Base-by-base conservation (phyloP, 306 rosid genomes). In the Cicer arietinum region DNA sequence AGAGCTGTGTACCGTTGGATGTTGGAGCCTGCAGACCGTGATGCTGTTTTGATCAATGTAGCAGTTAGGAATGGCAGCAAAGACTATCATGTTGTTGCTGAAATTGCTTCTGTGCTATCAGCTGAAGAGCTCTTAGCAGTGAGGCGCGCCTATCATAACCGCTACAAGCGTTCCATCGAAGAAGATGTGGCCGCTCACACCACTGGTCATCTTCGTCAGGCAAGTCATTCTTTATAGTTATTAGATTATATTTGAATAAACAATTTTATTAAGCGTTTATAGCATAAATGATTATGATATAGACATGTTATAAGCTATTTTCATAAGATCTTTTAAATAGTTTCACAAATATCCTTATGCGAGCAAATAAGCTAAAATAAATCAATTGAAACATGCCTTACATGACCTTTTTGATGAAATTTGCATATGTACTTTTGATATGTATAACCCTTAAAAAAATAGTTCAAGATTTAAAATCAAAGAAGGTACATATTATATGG, bases 151-250 rank as follows among this genome's bases (percentile, higher is more conserved):
- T 92, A 94, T 79, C 99, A 81, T 58, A 50, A 30, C 50, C 93
- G 96, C 54, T 87, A 84, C 88, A 87, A 81, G 82, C 95, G 46
- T 13, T 94, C 99, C 13, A 39, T 94, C 70, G 99, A 94, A 74
- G 99, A 94, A 83, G 98, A 94, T 41, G 86, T 90, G 25, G 94
- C 96, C 7, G 76, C 88, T 17, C 72, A 80, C 22, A 86, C 93
- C 76, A 62, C 85, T 0, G 97, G 92, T 7, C 87, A 85, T 44
- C 81, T 86, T 59, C 99, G 96, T 25, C 85, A 90, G 98, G 97
- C 77, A 83, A 22, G 77, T 74, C 53, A 4, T 71, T 73, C 17
- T 58, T 46, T 30, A 52, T 41, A 8, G 57, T 56, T 4, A 54
- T 5, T 25, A 8, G 37, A 30, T 30, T 0, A 30, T 30, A 3